phyloP scores from a whole-genome alignment of 108 stramenopile genomes.

The Pseudonitzschia delicatissima region DNA sequence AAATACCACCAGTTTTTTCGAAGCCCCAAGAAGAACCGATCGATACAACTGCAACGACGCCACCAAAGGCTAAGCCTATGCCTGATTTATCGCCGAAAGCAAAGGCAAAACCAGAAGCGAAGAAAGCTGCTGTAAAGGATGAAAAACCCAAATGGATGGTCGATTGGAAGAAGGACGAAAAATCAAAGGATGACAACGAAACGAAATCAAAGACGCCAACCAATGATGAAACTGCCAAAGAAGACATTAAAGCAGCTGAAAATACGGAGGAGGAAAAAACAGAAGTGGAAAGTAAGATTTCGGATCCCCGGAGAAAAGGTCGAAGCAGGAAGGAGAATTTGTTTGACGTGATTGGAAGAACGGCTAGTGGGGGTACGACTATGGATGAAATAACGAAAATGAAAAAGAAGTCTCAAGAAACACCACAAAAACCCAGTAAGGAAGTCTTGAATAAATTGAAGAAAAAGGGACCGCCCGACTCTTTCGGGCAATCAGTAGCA shows the following conservation, averaged over 20 bases:
- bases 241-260: background rate
- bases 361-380: background rate
- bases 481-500: slow-evolving; percentile 3
- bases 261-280: background rate
- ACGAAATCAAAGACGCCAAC: background rate
- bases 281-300: background rate
- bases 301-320: background rate
- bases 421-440: background rate
- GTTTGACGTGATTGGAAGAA: slow-evolving; percentile 6
- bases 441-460: background rate
- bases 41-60: background rate
- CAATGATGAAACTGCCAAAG: background rate
- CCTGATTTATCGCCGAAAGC: background rate
- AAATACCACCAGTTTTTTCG: background rate
- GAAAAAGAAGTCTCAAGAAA: background rate
- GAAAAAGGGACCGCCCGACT: background rate
- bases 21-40: background rate
- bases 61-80: background rate
- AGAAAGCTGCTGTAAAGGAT: background rate
- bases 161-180: background rate
- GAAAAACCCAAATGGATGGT: slow-evolving; percentile 1
- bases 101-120: background rate
- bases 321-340: background rate
- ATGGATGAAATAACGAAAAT: background rate
- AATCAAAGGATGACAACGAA: no score